Evolutionary conservation across 495 filamentous ascomycete genomes (phyloP).

Genomic region (Talaromyces stipitatus): DNA sequence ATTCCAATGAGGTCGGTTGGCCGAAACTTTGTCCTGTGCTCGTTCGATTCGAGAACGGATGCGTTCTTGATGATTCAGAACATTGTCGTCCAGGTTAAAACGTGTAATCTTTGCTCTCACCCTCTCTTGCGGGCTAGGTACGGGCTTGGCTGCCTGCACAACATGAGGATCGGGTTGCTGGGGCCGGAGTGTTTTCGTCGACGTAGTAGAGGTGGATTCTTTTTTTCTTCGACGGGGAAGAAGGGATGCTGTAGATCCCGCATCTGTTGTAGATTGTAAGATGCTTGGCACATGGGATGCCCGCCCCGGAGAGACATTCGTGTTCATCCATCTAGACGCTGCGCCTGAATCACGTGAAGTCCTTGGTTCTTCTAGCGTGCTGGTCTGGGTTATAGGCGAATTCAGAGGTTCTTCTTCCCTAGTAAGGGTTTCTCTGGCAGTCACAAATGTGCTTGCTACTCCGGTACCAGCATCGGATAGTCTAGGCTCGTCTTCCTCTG

Average conservation of each 20-base stretch:
- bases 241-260: constrained; percentile 31
- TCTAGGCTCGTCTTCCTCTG: neutral
- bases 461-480: neutral
- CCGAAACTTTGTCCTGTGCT: constrained; percentile 32
- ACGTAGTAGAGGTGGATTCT: constrained; percentile 19
- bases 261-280: constrained; percentile 21
- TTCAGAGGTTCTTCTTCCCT: neutral
- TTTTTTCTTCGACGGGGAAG: constrained; percentile 13
- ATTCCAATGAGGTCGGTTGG: constrained; percentile 29
- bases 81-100: constrained; percentile 41
- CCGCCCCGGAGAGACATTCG: neutral
- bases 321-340: neutral
- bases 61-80: constrained; percentile 30
- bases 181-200: constrained; percentile 18
- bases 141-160: constrained; percentile 5
- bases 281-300: neutral
- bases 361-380: neutral
- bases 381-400: neutral
- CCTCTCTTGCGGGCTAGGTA: neutral
- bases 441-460: constrained; percentile 25
- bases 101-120: constrained; percentile 22
- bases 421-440: constrained; percentile 19
- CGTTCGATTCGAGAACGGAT: constrained; percentile 26
- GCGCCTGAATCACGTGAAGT: neutral
- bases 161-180: constrained; percentile 29